Percentiles rank a stretch among this genome's conserved stretches.
These are phyloP conservation scores for Backusella mclennaniae DNA, from an alignment of 192 early-diverging fungal species.

Conservation along the genomic window DNA sequence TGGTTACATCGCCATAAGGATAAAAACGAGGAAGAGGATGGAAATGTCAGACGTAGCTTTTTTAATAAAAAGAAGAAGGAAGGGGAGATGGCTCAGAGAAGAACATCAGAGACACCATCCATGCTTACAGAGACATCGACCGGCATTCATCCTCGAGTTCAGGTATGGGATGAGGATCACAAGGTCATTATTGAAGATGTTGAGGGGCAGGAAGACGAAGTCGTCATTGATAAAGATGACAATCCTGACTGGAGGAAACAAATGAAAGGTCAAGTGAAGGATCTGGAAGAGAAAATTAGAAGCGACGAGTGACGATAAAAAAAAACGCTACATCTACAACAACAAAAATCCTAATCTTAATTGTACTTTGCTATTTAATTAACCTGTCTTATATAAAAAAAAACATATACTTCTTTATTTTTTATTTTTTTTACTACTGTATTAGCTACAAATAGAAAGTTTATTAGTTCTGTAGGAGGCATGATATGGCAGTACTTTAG, in stretches of 20 bases:
- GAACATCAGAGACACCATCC: background rate
- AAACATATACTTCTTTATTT: background rate
- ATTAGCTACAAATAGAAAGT: background rate
- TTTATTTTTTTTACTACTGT: background rate
- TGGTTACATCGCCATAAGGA: background rate
- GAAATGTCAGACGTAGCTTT: background rate
- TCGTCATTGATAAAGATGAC: constrained; percentile 16
- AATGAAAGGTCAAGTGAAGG: constrained; percentile 24
- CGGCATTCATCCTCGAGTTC: constrained; percentile 8
- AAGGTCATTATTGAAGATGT: constrained; percentile 23
- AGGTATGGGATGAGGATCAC: constrained; percentile 26
- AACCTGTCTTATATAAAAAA: background rate
- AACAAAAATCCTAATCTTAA: background rate
- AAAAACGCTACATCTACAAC: background rate
- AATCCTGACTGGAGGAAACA: constrained; percentile 16
- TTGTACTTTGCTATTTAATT: constrained; percentile 1
- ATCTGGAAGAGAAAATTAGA: background rate
- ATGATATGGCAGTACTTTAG: background rate
- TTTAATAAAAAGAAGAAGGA: background rate
- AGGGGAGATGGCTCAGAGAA: background rate
- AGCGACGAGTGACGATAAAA: background rate
- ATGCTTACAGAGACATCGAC: background rate
- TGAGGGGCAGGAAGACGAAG: background rate
- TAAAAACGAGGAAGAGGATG: background rate
- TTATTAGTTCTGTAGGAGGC: background rate